These are phyloP conservation scores for Trichoderma simmonsii DNA, from an alignment of 2,329 filamentous ascomycete species.

Conservation along the genomic window DNA sequence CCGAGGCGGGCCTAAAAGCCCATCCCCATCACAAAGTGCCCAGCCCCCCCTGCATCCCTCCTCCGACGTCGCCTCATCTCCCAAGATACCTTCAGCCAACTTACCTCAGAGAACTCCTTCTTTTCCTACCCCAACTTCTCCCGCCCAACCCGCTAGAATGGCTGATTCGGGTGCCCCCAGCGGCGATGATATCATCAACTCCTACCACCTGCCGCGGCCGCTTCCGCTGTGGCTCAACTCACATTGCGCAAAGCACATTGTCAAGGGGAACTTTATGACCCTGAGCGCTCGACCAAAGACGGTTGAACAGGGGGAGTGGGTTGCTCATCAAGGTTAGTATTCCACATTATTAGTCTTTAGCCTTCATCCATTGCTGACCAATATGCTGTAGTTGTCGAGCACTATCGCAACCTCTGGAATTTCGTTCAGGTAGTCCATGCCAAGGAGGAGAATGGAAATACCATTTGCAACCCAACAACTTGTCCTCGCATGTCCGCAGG, in stretches of 20 bases:
- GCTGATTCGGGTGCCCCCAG: conserved; percentile 55
- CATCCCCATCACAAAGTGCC: conserved; percentile 45
- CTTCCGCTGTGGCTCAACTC: conserved; percentile 73
- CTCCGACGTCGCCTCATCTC: conserved; percentile 34
- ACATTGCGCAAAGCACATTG: conserved; percentile 77
- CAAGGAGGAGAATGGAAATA: conserved; percentile 71
- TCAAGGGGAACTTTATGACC: conserved; percentile 97
- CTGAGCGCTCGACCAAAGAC: conserved; percentile 89
- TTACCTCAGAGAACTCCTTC: conserved; percentile 59
- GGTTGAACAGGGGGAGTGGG: conserved; percentile 91
- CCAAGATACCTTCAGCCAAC: conserved; percentile 37
- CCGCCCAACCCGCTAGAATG: conserved; percentile 66
- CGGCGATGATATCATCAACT: conserved; percentile 54
- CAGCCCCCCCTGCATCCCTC: conserved; percentile 41
- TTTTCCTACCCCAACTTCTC: conserved; percentile 60
- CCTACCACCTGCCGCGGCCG: conserved; percentile 63
- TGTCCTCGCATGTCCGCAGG: conserved; percentile 95
- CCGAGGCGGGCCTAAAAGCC: conserved; percentile 55
- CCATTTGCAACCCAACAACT: conserved; percentile 77
- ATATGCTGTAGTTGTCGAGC: conserved; percentile 73
- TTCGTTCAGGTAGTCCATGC: conserved; percentile 88
- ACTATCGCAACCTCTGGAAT: conserved; percentile 83
- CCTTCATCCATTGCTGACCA: conserved; percentile 10
- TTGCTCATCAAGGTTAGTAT: conserved; percentile 81
- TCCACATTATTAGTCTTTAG: no score